Evolutionary conservation across 1,139 yeast genomes (phyloP).

Genomic region (Scheffersomyces quercinus): DNA sequence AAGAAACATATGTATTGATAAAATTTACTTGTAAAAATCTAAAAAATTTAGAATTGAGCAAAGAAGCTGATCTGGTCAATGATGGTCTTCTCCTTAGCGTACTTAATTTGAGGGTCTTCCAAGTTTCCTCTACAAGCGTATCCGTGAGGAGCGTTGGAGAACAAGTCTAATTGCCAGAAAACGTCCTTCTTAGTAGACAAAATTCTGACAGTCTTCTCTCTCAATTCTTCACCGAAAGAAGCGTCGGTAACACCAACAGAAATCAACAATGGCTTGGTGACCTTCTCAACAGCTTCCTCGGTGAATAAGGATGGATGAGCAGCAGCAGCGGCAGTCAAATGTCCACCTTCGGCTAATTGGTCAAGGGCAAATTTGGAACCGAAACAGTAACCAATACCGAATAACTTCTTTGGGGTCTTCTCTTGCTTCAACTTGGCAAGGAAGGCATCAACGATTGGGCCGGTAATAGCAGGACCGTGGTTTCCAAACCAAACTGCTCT

Average conservation of each 20-base stretch:
- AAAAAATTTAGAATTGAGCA: conserved; percentile 1
- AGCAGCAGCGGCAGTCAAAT: conserved; percentile 16
- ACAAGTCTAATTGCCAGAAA: conserved; percentile 16
- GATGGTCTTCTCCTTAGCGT: conserved; percentile 71
- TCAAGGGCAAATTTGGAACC: conserved; percentile 20
- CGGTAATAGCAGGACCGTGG: conserved; percentile 52
- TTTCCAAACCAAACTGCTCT: conserved; percentile 51
- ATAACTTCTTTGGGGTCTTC: conserved; percentile 10
- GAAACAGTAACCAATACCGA: conserved; percentile 20
- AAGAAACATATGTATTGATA: neutral
- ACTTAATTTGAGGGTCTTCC: conserved; percentile 50
- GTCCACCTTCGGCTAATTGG: conserved; percentile 13
- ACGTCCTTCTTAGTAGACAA: conserved; percentile 25
- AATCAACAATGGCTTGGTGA: conserved; percentile 18
- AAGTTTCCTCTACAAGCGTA: conserved; percentile 55
- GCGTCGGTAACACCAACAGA: conserved; percentile 20
- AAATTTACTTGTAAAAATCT: neutral
- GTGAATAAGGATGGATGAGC: conserved; percentile 23
- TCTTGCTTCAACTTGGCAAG: conserved; percentile 6
- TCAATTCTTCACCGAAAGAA: conserved; percentile 15
- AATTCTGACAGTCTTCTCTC: conserved; percentile 15
- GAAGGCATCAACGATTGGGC: conserved; percentile 17
- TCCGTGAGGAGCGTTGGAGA: conserved; percentile 21
- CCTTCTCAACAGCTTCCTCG: conserved; percentile 16
- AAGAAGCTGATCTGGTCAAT: conserved; percentile 61